Evolutionary conservation across 768 basidiomycete genomes (phyloP).

Genomic region (Podaxis sp.): DNA sequence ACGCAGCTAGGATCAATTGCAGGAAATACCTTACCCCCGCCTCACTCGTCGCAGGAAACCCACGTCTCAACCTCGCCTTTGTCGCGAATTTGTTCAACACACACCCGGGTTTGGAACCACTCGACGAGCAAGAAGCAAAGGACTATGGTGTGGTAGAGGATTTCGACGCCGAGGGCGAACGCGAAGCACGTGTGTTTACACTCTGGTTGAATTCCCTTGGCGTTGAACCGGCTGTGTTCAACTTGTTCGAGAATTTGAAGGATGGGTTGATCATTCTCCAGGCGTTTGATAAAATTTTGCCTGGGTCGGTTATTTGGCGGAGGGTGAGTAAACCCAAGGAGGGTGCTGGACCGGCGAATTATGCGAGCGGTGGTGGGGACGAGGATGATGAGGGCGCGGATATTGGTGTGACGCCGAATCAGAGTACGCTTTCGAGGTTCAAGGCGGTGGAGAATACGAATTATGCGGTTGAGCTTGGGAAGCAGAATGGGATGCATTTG

Average conservation of each 20-base stretch:
- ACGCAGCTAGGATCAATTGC: slow-evolving; percentile 92
- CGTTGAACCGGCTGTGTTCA: slow-evolving; percentile 95
- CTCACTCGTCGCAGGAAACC: slow-evolving; percentile 91
- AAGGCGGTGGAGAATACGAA: slow-evolving; percentile 99
- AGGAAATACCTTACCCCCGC: slow-evolving; percentile 93
- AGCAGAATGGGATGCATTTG: slow-evolving; percentile 90
- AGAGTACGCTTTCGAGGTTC: slow-evolving; percentile 87
- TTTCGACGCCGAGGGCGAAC: slow-evolving; percentile 98
- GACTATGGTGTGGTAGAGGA: slow-evolving; percentile 90
- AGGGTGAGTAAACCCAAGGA: slow-evolving; percentile 93
- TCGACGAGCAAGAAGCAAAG: slow-evolving; percentile 92
- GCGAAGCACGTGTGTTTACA: slow-evolving; percentile 96
- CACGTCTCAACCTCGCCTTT: slow-evolving; percentile 95
- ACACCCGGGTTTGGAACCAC: slow-evolving; percentile 89
- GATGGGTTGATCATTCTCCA: slow-evolving; percentile 91
- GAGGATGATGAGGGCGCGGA: slow-evolving; percentile 74
- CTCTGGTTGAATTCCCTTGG: slow-evolving; percentile 98
- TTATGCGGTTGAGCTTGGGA: slow-evolving; percentile 90
- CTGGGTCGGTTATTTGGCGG: slow-evolving; percentile 92
- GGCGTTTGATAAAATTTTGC: slow-evolving; percentile 94
- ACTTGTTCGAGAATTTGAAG: slow-evolving; percentile 93
- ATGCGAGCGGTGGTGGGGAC: slow-evolving; percentile 37
- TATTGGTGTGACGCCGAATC: slow-evolving; percentile 81
- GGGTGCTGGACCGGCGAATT: slow-evolving; percentile 45
- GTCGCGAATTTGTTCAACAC: slow-evolving; percentile 99